phyloP scores from a whole-genome alignment of 768 basidiomycete species.

The Macrolepiota albuminosa region DNA sequence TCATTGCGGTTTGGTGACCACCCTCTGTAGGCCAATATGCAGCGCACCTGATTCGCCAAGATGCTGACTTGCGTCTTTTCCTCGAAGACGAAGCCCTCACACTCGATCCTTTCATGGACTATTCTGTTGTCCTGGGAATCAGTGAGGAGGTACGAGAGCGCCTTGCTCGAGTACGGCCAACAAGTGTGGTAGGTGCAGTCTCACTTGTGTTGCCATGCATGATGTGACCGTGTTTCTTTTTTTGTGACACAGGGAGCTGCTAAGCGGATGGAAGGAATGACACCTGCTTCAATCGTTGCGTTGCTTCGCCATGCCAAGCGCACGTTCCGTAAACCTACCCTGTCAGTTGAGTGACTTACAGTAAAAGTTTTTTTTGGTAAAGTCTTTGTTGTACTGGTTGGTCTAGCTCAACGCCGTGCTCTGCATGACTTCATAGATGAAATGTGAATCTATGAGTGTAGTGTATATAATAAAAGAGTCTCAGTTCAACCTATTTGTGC shows the following conservation, averaged over 20 bases:
- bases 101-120: slow-evolving; percentile 71
- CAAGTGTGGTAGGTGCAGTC: slow-evolving; percentile 12
- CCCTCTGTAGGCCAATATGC: slow-evolving; percentile 49
- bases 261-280: slow-evolving; percentile 92
- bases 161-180: slow-evolving; percentile 54
- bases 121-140: slow-evolving; percentile 56
- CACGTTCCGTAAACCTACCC: slow-evolving; percentile 18
- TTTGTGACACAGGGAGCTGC: slow-evolving; percentile 64
- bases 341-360: neutral
- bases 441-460: neutral
- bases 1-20: neutral
- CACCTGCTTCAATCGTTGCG: slow-evolving; percentile 67
- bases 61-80: slow-evolving; percentile 70
- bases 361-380: too few relatives aligned
- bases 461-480: neutral
- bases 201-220: neutral
- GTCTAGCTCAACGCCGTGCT: neutral
- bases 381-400: too few relatives aligned
- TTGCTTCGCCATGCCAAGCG: slow-evolving; percentile 62
- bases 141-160: slow-evolving; percentile 74
- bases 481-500: too few relatives aligned
- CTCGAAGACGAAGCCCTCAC: slow-evolving; percentile 68
- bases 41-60: slow-evolving; percentile 64
- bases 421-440: neutral
- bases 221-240: neutral